Conservation (phyloP, 495 filamentous ascomycete species). For the Aspergillus taichungensis region DNA sequence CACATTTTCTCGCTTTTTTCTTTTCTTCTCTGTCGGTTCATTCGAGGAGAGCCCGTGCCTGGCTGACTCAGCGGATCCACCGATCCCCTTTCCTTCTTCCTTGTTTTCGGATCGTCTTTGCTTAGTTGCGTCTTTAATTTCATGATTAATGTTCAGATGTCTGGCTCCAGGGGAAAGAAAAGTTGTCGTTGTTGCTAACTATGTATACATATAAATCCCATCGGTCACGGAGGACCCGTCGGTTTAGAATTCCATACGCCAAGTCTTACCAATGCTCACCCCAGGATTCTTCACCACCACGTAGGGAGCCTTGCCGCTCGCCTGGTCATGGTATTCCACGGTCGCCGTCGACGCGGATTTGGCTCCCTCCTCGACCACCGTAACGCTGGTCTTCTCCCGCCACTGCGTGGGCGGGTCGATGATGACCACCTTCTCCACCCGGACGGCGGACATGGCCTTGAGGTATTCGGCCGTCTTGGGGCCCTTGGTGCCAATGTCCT, state of each 20-base stretch:
- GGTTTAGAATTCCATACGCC: constrained; percentile 62
- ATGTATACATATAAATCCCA: constrained; percentile 6
- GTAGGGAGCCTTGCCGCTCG: constrained; percentile 59
- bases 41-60: constrained; percentile 1
- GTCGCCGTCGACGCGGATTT: constrained; percentile 44
- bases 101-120: constrained; percentile 2
- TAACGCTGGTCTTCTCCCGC: constrained; percentile 58
- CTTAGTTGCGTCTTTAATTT: neutral
- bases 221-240: no score
- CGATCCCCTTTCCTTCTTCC: neutral
- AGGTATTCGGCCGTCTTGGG: constrained; percentile 64
- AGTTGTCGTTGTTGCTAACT: no score
- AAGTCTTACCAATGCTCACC: constrained; percentile 67
- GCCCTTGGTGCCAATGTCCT: constrained; percentile 38
- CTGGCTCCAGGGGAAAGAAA: no score
- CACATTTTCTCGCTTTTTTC: constrained; percentile 6
- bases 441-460: constrained; percentile 65
- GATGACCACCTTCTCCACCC: constrained; percentile 74
- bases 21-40: neutral
- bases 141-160: no score
- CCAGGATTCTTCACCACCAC: constrained; percentile 74
- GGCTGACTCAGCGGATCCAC: constrained; percentile 13
- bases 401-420: constrained; percentile 68
- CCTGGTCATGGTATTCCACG: constrained; percentile 52
- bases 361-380: constrained; percentile 59